Evolutionary conservation across 345 rosid species (phyloP).

Genomic region (Hypericum perforatum): DNA sequence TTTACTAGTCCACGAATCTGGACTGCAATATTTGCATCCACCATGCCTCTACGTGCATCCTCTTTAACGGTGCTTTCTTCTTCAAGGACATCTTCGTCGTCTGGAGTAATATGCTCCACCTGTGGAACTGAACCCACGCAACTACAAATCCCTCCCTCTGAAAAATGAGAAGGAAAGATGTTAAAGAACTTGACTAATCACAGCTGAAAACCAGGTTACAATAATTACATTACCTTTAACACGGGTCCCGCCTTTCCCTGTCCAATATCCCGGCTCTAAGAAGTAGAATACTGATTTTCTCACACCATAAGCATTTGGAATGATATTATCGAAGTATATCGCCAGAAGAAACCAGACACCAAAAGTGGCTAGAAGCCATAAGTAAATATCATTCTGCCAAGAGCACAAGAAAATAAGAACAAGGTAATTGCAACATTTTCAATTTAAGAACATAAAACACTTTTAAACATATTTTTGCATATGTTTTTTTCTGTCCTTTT

Average conservation of each 20-base stretch:
- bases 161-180: slow-evolving; percentile 11
- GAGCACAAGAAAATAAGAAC: slow-evolving; percentile 9
- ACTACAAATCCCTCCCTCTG: slow-evolving; percentile 85
- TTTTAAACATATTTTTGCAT: neutral
- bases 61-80: slow-evolving; percentile 63
- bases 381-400: slow-evolving; percentile 65
- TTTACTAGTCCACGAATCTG: slow-evolving; percentile 73
- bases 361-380: slow-evolving; percentile 58
- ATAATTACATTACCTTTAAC: slow-evolving; percentile 44
- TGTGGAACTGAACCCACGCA: slow-evolving; percentile 56
- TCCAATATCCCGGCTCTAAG: slow-evolving; percentile 76
- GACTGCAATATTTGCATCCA: slow-evolving; percentile 61
- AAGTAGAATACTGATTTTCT: slow-evolving; percentile 71
- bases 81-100: slow-evolving; percentile 80
- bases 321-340: slow-evolving; percentile 73
- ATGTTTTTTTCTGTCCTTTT: neutral
- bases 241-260: slow-evolving; percentile 73
- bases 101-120: slow-evolving; percentile 42
- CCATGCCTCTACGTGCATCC: slow-evolving; percentile 35
- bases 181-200: slow-evolving; percentile 7
- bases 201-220: slow-evolving; percentile 2
- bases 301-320: slow-evolving; percentile 71
- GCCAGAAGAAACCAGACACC: slow-evolving; percentile 63
- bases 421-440: neutral
- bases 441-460: neutral